Conservation (phyloP, 2,329 filamentous ascomycete genomes). For the Huntiella savannae region DNA sequence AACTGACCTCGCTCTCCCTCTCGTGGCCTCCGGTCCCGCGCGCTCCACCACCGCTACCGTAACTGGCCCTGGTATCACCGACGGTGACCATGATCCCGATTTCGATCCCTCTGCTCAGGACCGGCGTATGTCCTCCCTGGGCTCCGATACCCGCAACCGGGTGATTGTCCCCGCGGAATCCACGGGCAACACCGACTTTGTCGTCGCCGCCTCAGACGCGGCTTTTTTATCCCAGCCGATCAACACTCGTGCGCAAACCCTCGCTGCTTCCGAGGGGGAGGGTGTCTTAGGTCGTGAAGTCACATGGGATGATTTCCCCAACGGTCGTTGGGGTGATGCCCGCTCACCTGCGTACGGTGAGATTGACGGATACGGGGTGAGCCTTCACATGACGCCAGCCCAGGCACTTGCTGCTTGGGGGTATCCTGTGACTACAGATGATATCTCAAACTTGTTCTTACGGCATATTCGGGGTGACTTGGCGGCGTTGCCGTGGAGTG, state of each 20-base stretch:
- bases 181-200: constrained; percentile 42
- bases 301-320: constrained; percentile 97
- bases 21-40: constrained; percentile 17
- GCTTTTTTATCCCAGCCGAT: constrained; percentile 54
- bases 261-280: constrained; percentile 87
- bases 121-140: constrained; percentile 57
- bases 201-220: constrained; percentile 59
- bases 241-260: constrained; percentile 63
- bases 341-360: constrained; percentile 87
- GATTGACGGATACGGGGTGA: constrained; percentile 97
- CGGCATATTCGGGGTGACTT: constrained; percentile 65
- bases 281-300: constrained; percentile 79
- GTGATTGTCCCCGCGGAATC: constrained; percentile 56
- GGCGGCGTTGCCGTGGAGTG: constrained; percentile 77
- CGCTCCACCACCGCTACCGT: constrained; percentile 28
- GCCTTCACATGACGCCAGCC: constrained; percentile 70
- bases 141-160: constrained; percentile 71
- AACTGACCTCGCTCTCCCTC: constrained; percentile 12
- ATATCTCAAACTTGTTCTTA: constrained; percentile 67
- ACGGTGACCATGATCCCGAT: constrained; percentile 13
- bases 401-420: constrained; percentile 78
- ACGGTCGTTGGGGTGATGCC: constrained; percentile 87
- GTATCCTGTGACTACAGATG: constrained; percentile 44
- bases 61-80: constrained; percentile 12
- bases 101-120: constrained; percentile 19